Evolutionary conservation across 306 rosid genomes (phyloP).

Genomic region (Glycine latifolia): DNA sequence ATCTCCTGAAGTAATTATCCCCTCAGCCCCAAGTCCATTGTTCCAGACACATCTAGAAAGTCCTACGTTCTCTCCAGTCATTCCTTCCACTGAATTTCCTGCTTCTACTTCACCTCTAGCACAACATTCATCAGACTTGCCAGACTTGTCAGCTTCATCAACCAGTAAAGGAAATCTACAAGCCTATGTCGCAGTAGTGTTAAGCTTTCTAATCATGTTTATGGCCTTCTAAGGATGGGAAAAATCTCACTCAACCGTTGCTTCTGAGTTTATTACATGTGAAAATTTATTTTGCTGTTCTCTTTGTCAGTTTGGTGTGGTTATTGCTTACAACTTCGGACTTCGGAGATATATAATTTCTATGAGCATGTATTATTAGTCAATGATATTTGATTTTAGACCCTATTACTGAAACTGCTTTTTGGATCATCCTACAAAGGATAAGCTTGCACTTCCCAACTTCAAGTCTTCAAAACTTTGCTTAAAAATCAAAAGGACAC

Average conservation of each 20-base stretch:
- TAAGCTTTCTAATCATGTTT: constrained; percentile 51
- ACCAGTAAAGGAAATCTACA: constrained; percentile 45
- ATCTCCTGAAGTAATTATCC: constrained; percentile 36
- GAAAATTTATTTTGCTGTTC: constrained; percentile 36
- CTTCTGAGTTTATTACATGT: constrained; percentile 40
- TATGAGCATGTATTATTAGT: constrained; percentile 19
- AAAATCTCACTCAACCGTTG: constrained; percentile 1
- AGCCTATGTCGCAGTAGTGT: constrained; percentile 46
- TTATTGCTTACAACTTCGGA: constrained; percentile 39
- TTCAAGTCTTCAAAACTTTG: neutral
- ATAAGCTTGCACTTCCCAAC: constrained; percentile 3
- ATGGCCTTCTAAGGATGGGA: constrained; percentile 50
- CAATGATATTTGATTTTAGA: constrained; percentile 29
- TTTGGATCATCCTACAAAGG: constrained; percentile 30
- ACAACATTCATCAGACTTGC: constrained; percentile 47
- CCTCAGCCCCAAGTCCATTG: constrained; percentile 44
- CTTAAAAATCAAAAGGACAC: neutral
- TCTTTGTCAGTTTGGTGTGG: constrained; percentile 45
- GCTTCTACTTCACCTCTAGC: constrained; percentile 48
- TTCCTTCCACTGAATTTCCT: constrained; percentile 62
- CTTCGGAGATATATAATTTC: constrained; percentile 7
- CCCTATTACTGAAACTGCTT: constrained; percentile 4
- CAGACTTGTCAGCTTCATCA: constrained; percentile 59
- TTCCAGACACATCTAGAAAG: constrained; percentile 36
- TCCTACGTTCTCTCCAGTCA: constrained; percentile 50